Conservation (phyloP, 768 basidiomycete species). For the Amyloporia xantha region DNA sequence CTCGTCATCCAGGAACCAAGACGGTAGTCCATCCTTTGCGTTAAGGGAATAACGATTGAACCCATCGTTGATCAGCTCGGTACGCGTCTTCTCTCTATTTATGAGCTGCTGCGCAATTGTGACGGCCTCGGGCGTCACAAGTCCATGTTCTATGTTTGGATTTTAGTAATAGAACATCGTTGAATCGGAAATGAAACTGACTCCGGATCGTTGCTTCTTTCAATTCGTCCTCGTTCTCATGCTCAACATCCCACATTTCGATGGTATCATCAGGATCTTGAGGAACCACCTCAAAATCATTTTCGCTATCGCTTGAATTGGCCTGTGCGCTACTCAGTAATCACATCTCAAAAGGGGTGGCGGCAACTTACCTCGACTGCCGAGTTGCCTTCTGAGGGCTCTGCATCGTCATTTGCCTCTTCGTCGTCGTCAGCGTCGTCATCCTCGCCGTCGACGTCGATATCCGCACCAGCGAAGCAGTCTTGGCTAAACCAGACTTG, state of each 20-base stretch:
- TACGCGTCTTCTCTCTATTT: constrained; percentile 84
- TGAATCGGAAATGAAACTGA: constrained; percentile 30
- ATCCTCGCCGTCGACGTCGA: constrained; percentile 35
- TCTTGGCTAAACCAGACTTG: constrained; percentile 96
- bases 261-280: constrained; percentile 50
- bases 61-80: constrained; percentile 87
- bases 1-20: constrained; percentile 98
- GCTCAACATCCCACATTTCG: constrained; percentile 73
- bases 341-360: too few species aligned
- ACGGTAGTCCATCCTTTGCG: constrained; percentile 84
- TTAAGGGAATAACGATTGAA: constrained; percentile 93
- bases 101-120: constrained; percentile 87
- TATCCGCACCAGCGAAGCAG: constrained; percentile 64
- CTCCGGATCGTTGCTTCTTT: constrained; percentile 63
- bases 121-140: constrained; percentile 85
- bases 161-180: neutral
- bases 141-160: constrained; percentile 57
- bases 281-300: constrained; percentile 75
- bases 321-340: constrained; percentile 1
- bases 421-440: constrained; percentile 31
- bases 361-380: neutral
- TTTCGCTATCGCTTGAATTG: constrained; percentile 32
- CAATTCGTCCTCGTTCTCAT: constrained; percentile 65
- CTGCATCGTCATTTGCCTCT: constrained; percentile 7
- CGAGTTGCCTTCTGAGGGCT: neutral